phyloP scores from a whole-genome alignment of 257 asterid genomes.

The Rauvolfia tetraphylla region DNA sequence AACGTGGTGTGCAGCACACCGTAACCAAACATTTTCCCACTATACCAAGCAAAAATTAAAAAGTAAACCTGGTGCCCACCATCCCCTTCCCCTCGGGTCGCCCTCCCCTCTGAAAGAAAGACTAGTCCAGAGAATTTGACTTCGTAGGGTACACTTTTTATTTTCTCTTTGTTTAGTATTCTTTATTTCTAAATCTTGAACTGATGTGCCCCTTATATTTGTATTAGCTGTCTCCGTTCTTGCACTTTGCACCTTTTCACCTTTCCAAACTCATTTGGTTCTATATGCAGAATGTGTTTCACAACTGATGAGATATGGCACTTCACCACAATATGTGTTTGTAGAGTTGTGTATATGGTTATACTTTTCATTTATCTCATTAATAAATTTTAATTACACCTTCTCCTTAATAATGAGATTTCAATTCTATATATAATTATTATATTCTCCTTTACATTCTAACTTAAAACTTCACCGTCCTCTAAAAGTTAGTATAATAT shows the following conservation, averaged over 20 bases:
- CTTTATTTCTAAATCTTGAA: constrained; percentile 10
- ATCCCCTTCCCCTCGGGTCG: too few species aligned
- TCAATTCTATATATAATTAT: too few species aligned
- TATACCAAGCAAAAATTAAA: too few species aligned
- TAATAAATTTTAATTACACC: too few species aligned
- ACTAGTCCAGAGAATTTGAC: constrained; percentile 46
- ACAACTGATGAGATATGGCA: not conserved
- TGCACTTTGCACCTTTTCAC: not conserved
- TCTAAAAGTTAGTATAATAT: not conserved
- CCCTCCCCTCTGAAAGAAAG: not conserved
- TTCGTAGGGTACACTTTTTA: constrained; percentile 17
- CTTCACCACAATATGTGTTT: too few species aligned
- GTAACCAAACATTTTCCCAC: too few species aligned
- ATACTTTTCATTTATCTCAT: too few species aligned
- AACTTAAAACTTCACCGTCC: not conserved
- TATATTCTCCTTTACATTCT: not conserved
- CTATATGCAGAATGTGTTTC: not conserved
- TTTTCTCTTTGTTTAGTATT: constrained; percentile 19
- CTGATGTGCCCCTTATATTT: constrained; percentile 9
- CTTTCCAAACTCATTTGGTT: constrained; percentile 1
- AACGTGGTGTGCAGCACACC: too few species aligned
- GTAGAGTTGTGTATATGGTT: too few species aligned
- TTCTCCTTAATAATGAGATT: not conserved
- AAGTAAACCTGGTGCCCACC: too few species aligned
- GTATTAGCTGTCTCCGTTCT: constrained; percentile 47